Percentiles rank a stretch among this genome's conserved stretches.
These are phyloP conservation scores for Beta macrorhiza DNA, from an alignment of 179 eudicot species.

Conservation along the genomic window DNA sequence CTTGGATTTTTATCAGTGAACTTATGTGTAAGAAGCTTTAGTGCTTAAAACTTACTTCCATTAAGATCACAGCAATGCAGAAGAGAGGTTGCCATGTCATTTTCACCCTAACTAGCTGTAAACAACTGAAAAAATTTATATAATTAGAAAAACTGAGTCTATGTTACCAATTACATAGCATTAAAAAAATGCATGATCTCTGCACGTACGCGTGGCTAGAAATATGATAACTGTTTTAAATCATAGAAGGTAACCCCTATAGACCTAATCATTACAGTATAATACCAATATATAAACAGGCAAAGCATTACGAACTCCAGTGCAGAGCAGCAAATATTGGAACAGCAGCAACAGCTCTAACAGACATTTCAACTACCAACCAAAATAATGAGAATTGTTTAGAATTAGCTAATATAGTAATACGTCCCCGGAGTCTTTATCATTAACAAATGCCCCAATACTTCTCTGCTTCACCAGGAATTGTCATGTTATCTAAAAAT, in stretches of 20 bases:
- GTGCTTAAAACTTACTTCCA: slow-evolving; percentile 25
- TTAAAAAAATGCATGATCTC: slow-evolving; percentile 32
- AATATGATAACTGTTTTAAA: slow-evolving; percentile 25
- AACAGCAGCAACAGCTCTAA: slow-evolving; percentile 37
- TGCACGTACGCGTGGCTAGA: slow-evolving; percentile 29
- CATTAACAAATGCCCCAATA: slow-evolving; percentile 26
- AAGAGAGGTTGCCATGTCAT: slow-evolving; percentile 24
- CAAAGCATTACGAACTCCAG: slow-evolving; percentile 32
- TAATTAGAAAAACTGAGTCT: neutral
- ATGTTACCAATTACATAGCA: slow-evolving; percentile 1
- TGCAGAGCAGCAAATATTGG: slow-evolving; percentile 31
- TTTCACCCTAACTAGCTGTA: slow-evolving; percentile 31
- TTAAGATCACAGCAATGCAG: slow-evolving; percentile 16
- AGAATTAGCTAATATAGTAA: slow-evolving; percentile 22
- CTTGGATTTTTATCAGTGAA: slow-evolving; percentile 23
- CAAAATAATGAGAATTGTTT: slow-evolving; percentile 28
- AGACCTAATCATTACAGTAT: slow-evolving; percentile 41
- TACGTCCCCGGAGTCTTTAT: slow-evolving; percentile 7
- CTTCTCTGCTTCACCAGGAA: slow-evolving; percentile 26
- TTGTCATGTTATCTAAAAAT: slow-evolving; percentile 25
- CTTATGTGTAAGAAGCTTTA: slow-evolving; percentile 14
- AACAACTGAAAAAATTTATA: slow-evolving; percentile 24
- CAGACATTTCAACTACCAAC: slow-evolving; percentile 50
- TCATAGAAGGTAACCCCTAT: slow-evolving; percentile 23
- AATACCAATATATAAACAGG: slow-evolving; percentile 30